Percentiles rank a stretch among this genome's conserved stretches.
Conservation (phyloP, 73 alveolate genomes). For the Stentor roeselii region DNA sequence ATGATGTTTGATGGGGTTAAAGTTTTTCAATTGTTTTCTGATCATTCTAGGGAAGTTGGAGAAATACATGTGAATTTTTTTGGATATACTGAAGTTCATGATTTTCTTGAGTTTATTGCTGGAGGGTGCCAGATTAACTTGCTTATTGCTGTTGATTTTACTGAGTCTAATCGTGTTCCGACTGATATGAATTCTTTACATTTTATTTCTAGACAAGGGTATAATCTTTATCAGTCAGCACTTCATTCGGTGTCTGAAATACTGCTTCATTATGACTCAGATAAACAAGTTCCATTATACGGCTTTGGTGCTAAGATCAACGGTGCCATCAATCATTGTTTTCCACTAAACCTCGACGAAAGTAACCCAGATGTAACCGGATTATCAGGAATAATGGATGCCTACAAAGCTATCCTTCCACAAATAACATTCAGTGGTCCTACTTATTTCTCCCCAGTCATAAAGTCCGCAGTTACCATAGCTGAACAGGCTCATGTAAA, state of each 20-base stretch:
- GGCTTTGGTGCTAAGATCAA: conserved; percentile 75
- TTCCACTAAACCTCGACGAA: conserved; percentile 53
- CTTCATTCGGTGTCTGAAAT: conserved; percentile 72
- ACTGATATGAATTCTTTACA: conserved; percentile 23
- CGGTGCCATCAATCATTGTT: conserved; percentile 53
- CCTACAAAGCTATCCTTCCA: conserved; percentile 43
- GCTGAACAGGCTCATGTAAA: conserved; percentile 31
- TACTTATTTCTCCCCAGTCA: conserved; percentile 49
- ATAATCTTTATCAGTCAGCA: conserved; percentile 71
- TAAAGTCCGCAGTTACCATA: conserved; percentile 8
- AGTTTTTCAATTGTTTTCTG: not conserved
- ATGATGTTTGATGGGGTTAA: conserved; percentile 26
- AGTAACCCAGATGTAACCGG: conserved; percentile 56
- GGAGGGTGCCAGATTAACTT: conserved; percentile 40
- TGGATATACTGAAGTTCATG: not conserved
- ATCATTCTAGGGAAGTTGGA: conserved; percentile 12
- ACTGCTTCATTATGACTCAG: conserved; percentile 64
- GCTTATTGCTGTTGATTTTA: conserved; percentile 39
- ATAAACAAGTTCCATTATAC: conserved; percentile 73
- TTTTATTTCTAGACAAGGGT: conserved; percentile 16
- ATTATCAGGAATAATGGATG: conserved; percentile 48
- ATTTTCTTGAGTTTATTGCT: conserved; percentile 31
- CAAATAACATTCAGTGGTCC: conserved; percentile 56
- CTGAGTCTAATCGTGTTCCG: conserved; percentile 29
- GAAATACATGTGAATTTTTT: not conserved